A percentile compares a stretch with the other conserved stretches of the same genome.
Evolutionary conservation across 2,329 filamentous ascomycete species (phyloP).

Genomic region (Raffaelea ambrosiae): DNA sequence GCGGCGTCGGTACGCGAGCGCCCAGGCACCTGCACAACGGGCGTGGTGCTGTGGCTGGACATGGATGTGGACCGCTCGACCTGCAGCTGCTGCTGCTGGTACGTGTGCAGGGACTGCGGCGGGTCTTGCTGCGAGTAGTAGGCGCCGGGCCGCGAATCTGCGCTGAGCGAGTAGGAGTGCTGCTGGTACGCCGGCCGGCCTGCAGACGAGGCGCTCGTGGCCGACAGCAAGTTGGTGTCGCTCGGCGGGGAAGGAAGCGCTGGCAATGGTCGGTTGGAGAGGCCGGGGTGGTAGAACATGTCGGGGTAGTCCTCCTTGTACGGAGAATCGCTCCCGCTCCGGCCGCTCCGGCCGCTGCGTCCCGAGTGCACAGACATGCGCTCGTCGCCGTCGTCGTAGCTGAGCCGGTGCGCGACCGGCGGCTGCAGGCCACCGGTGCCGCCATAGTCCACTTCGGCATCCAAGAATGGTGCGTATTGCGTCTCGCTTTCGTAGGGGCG

Average conservation of each 20-base stretch:
- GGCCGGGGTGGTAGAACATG: slow-evolving; percentile 87
- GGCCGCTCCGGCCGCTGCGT: slow-evolving; percentile 31
- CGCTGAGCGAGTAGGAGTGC: slow-evolving; percentile 39
- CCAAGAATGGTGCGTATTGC: slow-evolving; percentile 35
- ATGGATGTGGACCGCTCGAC: slow-evolving; percentile 73
- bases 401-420: slow-evolving; percentile 64
- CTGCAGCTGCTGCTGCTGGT: slow-evolving; percentile 37
- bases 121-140: slow-evolving; percentile 34
- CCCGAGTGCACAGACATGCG: slow-evolving; percentile 47
- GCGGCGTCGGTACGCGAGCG: slow-evolving; percentile 93
- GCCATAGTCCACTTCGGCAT: slow-evolving; percentile 73
- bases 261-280: slow-evolving; percentile 56
- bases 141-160: slow-evolving; percentile 32
- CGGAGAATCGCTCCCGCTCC: slow-evolving; percentile 49
- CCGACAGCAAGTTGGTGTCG: slow-evolving; percentile 41
- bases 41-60: slow-evolving; percentile 71
- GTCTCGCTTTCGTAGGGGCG: slow-evolving; percentile 26
- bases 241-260: slow-evolving; percentile 45
- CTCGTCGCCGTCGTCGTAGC: slow-evolving; percentile 92
- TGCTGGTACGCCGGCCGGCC: slow-evolving; percentile 37
- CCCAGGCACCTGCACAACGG: slow-evolving; percentile 70
- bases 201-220: slow-evolving; percentile 30
- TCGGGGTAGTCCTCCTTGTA: slow-evolving; percentile 70
- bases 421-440: slow-evolving; percentile 84
- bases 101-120: slow-evolving; percentile 34